Evolutionary conservation across 2,329 filamentous ascomycete genomes (phyloP).

Genomic region (Diplodia scrobiculata): DNA sequence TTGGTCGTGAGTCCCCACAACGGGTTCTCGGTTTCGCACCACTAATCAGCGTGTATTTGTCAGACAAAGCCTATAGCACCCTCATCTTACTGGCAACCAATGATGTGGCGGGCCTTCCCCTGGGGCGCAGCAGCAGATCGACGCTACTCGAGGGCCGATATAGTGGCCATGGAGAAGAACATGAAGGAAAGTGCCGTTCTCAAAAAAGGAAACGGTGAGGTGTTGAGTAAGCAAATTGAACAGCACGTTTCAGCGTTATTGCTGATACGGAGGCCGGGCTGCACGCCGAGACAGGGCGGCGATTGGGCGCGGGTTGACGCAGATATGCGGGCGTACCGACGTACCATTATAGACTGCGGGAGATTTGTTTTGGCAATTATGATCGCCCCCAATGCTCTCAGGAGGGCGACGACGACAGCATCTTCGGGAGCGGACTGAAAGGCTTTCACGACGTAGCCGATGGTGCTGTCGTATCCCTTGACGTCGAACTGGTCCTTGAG

Average conservation of each 20-base stretch:
- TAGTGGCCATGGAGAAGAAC: neutral
- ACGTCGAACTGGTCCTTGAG: constrained; percentile 56
- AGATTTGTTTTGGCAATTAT: constrained; percentile 59
- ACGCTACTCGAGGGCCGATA: neutral
- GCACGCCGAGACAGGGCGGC: neutral
- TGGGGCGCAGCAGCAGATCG: neutral
- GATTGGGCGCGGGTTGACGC: constrained; percentile 32
- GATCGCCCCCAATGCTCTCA: constrained; percentile 55
- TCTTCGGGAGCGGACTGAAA: constrained; percentile 55
- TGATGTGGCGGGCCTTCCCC: neutral
- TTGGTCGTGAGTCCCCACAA: constrained; percentile 56
- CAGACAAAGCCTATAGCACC: constrained; percentile 6
- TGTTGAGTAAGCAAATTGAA: constrained; percentile 23
- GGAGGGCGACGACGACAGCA: constrained; percentile 53
- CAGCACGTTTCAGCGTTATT: constrained; percentile 13
- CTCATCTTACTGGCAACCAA: constrained; percentile 30
- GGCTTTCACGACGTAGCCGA: constrained; percentile 64
- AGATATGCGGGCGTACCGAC: constrained; percentile 62
- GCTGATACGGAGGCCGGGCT: neutral
- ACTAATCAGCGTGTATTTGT: constrained; percentile 40
- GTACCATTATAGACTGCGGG: constrained; percentile 59
- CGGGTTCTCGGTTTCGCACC: constrained; percentile 59
- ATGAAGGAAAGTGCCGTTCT: neutral
- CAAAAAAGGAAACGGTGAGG: neutral
- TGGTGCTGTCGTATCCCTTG: constrained; percentile 49